Evolutionary conservation across 352 stramenopile species (phyloP), one percentile per base, ranked within the genome.

Genomic region (Globisporangium rhizosaccharum): DNA sequence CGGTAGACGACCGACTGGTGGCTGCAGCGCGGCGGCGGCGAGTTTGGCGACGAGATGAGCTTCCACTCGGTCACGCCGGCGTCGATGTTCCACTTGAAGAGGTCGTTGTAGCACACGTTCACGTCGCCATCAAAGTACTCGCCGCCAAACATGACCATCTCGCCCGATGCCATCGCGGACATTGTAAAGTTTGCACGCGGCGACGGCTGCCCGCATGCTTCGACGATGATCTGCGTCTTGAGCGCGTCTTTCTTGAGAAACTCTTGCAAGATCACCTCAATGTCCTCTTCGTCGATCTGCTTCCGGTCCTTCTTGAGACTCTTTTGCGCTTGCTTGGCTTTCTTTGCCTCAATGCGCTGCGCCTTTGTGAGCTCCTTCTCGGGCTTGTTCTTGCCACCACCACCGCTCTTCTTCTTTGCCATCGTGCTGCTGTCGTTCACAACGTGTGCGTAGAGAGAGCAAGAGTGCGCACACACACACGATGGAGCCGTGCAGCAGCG

Each of bases 51-150:
- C 73, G 91, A 82, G 72, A 98, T 96, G 52, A 72, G 63, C 67
- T 91, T 96, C 92, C 92, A 97, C 56, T 78, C 63, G 15, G 37
- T 58, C 18, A 67, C 48, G 17, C 66, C 63, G 42, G 84, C 84
- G 63, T 97, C 89, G 23, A 96, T 48, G 76, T 96, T 95, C 89
- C 89, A 98, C 62, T 92, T 84, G 58, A 96, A 97, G 9, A 99
- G 76, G 57, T 99, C 96, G 66, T 99, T 98, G 73, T 94, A 98
- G 63, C 96, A 97, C 36, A 91, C 79, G 60, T 98, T 99, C 69
- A 96, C 84, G 59, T 98, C 87, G 45, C 97, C 97, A 70, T 99
- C 92, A 70, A 96, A 99, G 73, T 97, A 98, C 76, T 99, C 97
- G 51, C 97, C 97, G 41, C 97, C 97, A 71, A 99, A 99, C 46